Base-by-base conservation (phyloP, 2,329 filamentous ascomycete genomes). In the Arthrinium phaeospermum region DNA sequence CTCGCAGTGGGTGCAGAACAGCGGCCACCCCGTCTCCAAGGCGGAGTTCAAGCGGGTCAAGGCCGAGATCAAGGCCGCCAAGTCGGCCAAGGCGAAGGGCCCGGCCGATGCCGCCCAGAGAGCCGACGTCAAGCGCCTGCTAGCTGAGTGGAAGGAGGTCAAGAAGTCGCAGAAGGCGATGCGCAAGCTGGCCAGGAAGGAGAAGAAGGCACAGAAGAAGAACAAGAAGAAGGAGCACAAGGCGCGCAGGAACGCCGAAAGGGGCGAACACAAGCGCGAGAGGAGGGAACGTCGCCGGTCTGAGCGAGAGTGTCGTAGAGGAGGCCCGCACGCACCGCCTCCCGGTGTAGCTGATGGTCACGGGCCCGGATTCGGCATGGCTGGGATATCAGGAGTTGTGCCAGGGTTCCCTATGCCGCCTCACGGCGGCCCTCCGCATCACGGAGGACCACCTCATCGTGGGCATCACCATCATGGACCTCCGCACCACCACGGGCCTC, bases 21-120 rank as follows among this genome's bases (percentile, higher is more conserved):
- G 88, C 0, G 84, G 88, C 0, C 82, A 87, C 69, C 82, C 84
- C 7, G 84, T 88, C 74, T 88, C 85, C 12, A 86, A 81, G 73
- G 81, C 82, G 6, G 83, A 83, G 37, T 78, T 90, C 3, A 80
- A 81, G 61, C 75, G 81, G 37, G 79, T 87, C 3, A 83, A 80
- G 46, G 77, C 82, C 16, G 81, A 87, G 37, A 83, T 90, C 71
- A 85, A 85, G 71, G 78, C 80, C 1, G 82, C 81, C 19, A 83
- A 81, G 72, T 76, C 73, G 13, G 53, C 72, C 30, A 68, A 74
- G 44, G 57, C 37, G 30, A 69, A 53, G 46, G 68, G 46, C 27
- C 45, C 71, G 30, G 67, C 69, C 5, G 27, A 51, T 13, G 45
- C 71, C 5, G 69, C 73, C n/a, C 24, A 68, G 30, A 46, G 57